Evolutionary conservation across 768 basidiomycete genomes (phyloP).

Genomic region (Mycena epipterygia): DNA sequence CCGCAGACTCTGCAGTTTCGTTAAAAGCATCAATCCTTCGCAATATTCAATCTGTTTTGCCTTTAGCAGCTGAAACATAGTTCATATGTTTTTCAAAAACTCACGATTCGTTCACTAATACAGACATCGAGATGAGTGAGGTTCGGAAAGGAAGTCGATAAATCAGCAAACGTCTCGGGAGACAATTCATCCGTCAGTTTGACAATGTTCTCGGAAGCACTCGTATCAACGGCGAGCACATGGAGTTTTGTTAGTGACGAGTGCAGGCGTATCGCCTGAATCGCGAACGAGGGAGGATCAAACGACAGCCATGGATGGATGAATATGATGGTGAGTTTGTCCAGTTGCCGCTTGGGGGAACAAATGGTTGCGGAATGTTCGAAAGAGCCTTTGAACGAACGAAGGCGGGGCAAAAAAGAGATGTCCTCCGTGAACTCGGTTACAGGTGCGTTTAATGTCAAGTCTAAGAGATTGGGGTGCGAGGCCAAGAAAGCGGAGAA

Average conservation of each 20-base stretch:
- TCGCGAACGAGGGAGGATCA: background rate
- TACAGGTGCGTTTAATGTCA: background rate
- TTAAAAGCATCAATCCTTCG: background rate
- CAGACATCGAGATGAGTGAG: conserved; percentile 7
- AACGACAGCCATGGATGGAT: background rate
- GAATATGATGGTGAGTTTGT: background rate
- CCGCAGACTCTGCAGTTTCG: background rate
- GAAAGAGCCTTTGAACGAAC: conserved; percentile 20
- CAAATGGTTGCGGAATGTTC: background rate
- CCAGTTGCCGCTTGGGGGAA: background rate
- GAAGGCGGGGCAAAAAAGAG: conserved; percentile 6
- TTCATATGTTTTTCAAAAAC: background rate
- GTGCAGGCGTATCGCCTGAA: background rate
- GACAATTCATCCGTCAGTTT: conserved; percentile 1
- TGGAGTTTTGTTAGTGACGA: background rate
- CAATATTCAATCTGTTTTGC: background rate
- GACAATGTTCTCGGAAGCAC: background rate
- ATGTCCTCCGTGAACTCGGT: background rate
- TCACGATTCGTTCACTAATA: background rate
- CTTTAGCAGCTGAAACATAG: background rate
- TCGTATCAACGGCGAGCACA: background rate
- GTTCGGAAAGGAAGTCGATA: background rate
- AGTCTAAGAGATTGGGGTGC: conserved; percentile 5
- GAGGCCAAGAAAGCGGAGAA: conserved; percentile 1
- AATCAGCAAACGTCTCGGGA: background rate